Evolutionary conservation across 164 flowering plant genomes (phyloP).

Genomic region (Kingdonia uniflora): DNA sequence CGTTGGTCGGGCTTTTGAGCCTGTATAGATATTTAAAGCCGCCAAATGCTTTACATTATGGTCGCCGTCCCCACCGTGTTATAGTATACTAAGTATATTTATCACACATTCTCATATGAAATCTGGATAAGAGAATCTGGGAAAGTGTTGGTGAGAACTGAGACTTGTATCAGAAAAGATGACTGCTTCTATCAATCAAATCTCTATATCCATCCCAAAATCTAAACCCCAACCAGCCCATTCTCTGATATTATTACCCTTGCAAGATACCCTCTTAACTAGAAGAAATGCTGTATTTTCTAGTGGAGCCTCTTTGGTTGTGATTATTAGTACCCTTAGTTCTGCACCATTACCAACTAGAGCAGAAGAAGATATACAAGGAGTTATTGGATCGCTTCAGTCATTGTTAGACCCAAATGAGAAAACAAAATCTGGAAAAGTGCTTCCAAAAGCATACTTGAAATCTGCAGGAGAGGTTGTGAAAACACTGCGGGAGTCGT

Average conservation of each 20-base stretch:
- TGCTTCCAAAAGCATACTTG: constrained; percentile 86
- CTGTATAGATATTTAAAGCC: too few relatives aligned
- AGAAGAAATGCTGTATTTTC: constrained; percentile 23
- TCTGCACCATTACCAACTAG: constrained; percentile 23
- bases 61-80: too few relatives aligned
- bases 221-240: constrained; percentile 23
- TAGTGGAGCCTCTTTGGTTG: constrained; percentile 22
- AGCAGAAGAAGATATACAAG: constrained; percentile 38
- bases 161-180: too few relatives aligned
- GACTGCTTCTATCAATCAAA: too few relatives aligned
- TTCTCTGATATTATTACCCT: constrained; percentile 10
- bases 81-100: too few relatives aligned
- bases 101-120: too few relatives aligned
- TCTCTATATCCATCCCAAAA: too few relatives aligned
- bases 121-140: too few relatives aligned
- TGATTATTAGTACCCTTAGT: constrained; percentile 24
- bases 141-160: too few relatives aligned
- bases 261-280: constrained; percentile 14
- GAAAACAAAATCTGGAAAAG: constrained; percentile 79
- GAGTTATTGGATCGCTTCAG: constrained; percentile 50
- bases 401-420: constrained; percentile 85
- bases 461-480: constrained; percentile 87
- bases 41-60: too few relatives aligned
- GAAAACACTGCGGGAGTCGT: constrained; percentile 69
- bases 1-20: too few relatives aligned